Conservation (phyloP, 2,329 filamentous ascomycete genomes). For the Metarhizium brunneum region DNA sequence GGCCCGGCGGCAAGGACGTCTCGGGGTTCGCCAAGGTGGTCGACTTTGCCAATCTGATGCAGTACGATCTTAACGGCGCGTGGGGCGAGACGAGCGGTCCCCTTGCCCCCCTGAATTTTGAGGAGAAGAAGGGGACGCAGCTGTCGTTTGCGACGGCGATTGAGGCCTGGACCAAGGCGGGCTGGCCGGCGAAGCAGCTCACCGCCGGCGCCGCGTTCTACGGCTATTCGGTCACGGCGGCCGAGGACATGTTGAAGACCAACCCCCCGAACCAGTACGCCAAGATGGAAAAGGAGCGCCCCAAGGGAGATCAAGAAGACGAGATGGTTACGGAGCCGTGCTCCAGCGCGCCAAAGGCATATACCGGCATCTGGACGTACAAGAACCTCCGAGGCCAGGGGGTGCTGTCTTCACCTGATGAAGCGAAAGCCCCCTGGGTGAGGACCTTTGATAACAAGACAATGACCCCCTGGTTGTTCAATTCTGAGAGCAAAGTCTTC, state of each 20-base stretch:
- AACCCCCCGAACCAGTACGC: background rate
- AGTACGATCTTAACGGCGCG: slow-evolving; percentile 8
- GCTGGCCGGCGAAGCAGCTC: slow-evolving; percentile 5
- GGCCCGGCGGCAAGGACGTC: background rate
- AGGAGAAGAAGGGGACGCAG: slow-evolving; percentile 1
- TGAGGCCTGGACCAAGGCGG: slow-evolving; percentile 4
- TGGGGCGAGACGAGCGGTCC: slow-evolving; percentile 5
- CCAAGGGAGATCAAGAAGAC: background rate
- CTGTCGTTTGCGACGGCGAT: slow-evolving; percentile 4
- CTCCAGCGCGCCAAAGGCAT: background rate
- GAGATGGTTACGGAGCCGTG: background rate
- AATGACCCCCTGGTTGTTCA: slow-evolving; percentile 9
- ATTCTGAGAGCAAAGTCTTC: slow-evolving; percentile 3
- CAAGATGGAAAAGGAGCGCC: background rate
- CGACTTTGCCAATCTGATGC: slow-evolving; percentile 1
- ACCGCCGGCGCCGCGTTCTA: slow-evolving; percentile 6
- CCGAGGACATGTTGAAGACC: background rate
- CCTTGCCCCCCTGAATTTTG: slow-evolving; percentile 5
- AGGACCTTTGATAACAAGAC: slow-evolving; percentile 4
- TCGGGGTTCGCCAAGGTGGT: background rate
- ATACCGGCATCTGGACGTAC: background rate
- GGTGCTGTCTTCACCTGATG: background rate
- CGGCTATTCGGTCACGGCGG: slow-evolving; percentile 3
- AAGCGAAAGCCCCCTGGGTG: slow-evolving; percentile 6
- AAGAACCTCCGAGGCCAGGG: background rate